Base-by-base conservation (phyloP, 208 protist species). In the Zelonia costaricensis region DNA sequence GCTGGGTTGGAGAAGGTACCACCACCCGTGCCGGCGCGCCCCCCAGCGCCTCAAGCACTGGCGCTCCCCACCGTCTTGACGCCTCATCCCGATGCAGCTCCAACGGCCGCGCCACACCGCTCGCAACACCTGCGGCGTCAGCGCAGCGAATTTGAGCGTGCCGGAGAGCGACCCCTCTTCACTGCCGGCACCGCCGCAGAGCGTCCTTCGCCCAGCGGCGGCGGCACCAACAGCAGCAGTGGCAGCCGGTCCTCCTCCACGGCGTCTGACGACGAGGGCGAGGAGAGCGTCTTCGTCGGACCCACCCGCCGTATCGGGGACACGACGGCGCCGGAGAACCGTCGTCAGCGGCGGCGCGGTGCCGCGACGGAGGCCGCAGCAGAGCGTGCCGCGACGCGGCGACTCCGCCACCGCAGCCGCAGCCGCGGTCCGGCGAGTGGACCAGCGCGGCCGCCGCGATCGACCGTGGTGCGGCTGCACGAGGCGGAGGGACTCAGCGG, bases 401-500 rank as follows among this genome's bases (percentile, higher is more conserved):
- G 35, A 3, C 3, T n/a, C 13, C 12, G 22, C 15, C 20, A 33
- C 33, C 33, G 10, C 33, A 38, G 4, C 33, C 10, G 7, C 33
- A 4, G 10, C 33, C 7, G 33, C 22, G 27, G 33, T 18, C 5
- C 22, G 12, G 6, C 8, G n/a, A 15, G 20, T 15, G 20, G 20
- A 45, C 1, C 10, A 7, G 12, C 4, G 13, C 23, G 18, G 18
- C 10, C 0, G 33, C 12, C 31, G n/a, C 36, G 22, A 33, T 6
- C 22, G 46, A 53, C 33, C 23, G 48, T 54, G 4, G 49, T 59
- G 15, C 51, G 23, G 12, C 12, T 70, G 47, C 23, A 35, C 1
- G 55, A 70, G 38, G 47, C 52, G 0, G 55, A 62, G 23, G 63
- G 39, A 3, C 59, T 33, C 18, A 38, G 45, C 8, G 35, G 20